Conservation (phyloP, 768 basidiomycete species). For the Inosperma sp. region DNA sequence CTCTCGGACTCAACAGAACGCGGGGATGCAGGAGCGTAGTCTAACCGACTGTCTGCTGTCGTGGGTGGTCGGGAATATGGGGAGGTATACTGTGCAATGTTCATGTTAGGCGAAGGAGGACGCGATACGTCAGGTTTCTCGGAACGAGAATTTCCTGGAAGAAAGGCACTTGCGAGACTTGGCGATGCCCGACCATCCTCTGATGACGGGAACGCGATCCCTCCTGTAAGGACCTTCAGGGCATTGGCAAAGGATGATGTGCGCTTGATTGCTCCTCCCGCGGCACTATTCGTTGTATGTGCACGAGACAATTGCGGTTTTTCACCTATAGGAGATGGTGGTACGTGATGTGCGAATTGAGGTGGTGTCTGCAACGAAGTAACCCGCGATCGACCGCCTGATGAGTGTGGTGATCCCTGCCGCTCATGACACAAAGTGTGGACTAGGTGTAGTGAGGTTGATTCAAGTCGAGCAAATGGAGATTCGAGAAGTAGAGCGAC, state of each 20-base stretch:
- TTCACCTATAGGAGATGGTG: slow-evolving; percentile 39
- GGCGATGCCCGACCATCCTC: slow-evolving; percentile 49
- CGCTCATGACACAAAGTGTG: slow-evolving; percentile 41
- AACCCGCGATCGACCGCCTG: slow-evolving; percentile 43
- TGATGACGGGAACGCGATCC: slow-evolving; percentile 62
- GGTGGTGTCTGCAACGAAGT: slow-evolving; percentile 51
- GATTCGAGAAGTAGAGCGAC: slow-evolving; percentile 87
- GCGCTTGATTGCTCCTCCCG: slow-evolving; percentile 59
- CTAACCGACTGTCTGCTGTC: slow-evolving; percentile 22
- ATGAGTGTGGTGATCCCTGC: slow-evolving; percentile 29
- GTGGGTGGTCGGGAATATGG: slow-evolving; percentile 57
- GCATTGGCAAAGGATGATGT: slow-evolving; percentile 81
- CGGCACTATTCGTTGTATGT: slow-evolving; percentile 54
- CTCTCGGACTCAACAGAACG: slow-evolving; percentile 33
- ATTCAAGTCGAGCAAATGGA: slow-evolving; percentile 73
- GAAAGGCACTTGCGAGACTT: slow-evolving; percentile 19
- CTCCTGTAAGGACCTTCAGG: slow-evolving; percentile 63
- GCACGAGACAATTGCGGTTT: slow-evolving; percentile 53
- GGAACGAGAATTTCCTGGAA: slow-evolving; percentile 16
- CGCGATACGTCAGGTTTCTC: slow-evolving; percentile 46
- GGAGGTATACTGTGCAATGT: slow-evolving; percentile 69
- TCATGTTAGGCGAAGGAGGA: slow-evolving; percentile 76
- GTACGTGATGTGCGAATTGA: slow-evolving; percentile 35
- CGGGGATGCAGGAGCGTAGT: slow-evolving; percentile 28
- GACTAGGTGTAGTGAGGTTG: slow-evolving; percentile 54